Evolutionary conservation across 495 filamentous ascomycete species (phyloP).

Genomic region (Neurospora tetraspora): DNA sequence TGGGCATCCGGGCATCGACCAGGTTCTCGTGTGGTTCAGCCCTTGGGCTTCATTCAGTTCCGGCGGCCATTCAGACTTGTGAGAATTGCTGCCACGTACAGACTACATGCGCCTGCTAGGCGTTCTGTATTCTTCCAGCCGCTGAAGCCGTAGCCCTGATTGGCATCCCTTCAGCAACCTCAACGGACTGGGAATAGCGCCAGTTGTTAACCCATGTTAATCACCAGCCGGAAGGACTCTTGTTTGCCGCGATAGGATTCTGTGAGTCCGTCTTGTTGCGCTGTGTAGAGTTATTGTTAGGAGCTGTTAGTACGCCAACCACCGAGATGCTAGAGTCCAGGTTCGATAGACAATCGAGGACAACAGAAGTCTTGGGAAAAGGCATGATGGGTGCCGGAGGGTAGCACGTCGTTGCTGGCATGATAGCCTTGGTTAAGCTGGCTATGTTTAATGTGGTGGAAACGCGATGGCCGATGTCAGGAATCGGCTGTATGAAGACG

Average conservation of each 20-base stretch:
- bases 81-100: background rate
- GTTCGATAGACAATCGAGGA: background rate
- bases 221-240: background rate
- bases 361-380: background rate
- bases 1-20: slow-evolving; percentile 19
- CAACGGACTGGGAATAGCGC: background rate
- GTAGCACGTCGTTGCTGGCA: background rate
- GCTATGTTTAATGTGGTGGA: background rate
- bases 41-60: background rate
- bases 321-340: background rate
- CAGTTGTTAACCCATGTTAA: background rate
- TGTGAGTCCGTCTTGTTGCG: background rate
- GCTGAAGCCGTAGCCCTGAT: background rate
- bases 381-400: background rate
- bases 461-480: background rate
- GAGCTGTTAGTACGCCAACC: background rate
- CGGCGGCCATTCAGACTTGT: background rate
- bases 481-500: background rate
- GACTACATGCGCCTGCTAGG: background rate
- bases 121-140: background rate
- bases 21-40: background rate
- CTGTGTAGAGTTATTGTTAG: background rate
- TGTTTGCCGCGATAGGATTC: background rate
- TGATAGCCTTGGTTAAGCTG: background rate
- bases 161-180: background rate